Percentiles rank a stretch among this genome's conserved stretches.
phyloP scores from a whole-genome alignment of 2,329 filamentous ascomycete species.

The Botrytis deweyae region DNA sequence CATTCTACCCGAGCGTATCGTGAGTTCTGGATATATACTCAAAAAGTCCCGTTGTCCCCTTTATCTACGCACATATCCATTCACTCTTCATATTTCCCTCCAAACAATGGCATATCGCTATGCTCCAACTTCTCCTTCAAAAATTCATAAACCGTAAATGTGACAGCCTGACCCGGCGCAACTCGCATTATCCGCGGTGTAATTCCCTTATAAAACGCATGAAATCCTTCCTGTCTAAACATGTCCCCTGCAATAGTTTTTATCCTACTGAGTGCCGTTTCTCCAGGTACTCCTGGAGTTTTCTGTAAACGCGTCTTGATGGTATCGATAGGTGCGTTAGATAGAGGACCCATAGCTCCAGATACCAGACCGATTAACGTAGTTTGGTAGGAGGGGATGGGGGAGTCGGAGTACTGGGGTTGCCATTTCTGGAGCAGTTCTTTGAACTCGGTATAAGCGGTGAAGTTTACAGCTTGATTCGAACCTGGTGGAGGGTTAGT shows the following conservation, averaged over 20 bases:
- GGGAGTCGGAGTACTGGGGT: constrained; percentile 61
- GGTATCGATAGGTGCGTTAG: constrained; percentile 96
- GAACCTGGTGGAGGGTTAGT: constrained; percentile 39
- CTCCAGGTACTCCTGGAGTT: constrained; percentile 77
- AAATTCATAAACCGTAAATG: constrained; percentile 75
- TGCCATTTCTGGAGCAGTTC: constrained; percentile 70
- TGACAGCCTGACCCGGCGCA: constrained; percentile 85
- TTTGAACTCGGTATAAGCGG: constrained; percentile 94
- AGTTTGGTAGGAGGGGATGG: constrained; percentile 85
- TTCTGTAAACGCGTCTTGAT: constrained; percentile 97
- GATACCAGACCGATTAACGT: constrained; percentile 82
- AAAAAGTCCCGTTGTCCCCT: background rate
- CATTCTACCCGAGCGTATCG: background rate
- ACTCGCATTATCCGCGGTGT: constrained; percentile 97
- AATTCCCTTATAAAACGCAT: constrained; percentile 98
- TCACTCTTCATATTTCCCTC: constrained; percentile 67
- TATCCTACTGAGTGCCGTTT: constrained; percentile 79
- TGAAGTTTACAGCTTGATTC: constrained; percentile 99
- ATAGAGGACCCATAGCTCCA: constrained; percentile 92
- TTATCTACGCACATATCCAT: background rate
- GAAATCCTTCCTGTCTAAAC: constrained; percentile 91
- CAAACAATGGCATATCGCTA: constrained; percentile 56
- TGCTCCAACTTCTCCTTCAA: constrained; percentile 71
- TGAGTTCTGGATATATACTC: background rate
- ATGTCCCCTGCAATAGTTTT: constrained; percentile 74